phyloP scores from a whole-genome alignment of 805 yeast genomes.

The Zygosaccharomyces siamensis region DNA sequence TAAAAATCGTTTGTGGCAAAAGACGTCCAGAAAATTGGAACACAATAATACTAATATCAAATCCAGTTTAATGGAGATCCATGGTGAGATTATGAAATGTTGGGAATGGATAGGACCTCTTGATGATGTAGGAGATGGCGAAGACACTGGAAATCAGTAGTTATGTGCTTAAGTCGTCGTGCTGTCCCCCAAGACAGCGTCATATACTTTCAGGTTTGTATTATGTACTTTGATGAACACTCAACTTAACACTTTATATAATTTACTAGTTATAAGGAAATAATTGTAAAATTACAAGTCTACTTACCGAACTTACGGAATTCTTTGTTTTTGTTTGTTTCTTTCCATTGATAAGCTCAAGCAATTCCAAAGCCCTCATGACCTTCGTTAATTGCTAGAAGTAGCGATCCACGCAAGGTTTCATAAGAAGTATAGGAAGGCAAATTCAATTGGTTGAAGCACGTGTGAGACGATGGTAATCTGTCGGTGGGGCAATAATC shows the following conservation, averaged over 20 bases:
- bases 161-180: too few relatives aligned
- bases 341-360: slow-evolving; percentile 3
- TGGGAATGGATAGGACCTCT: slow-evolving; percentile 75
- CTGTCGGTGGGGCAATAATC: slow-evolving; percentile 83
- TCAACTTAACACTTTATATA: not conserved
- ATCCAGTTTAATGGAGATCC: slow-evolving; percentile 58
- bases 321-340: not conserved
- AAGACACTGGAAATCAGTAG: not conserved
- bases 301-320: too few relatives aligned
- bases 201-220: not conserved
- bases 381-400: slow-evolving; percentile 89
- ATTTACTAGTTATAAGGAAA: not conserved
- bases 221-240: not conserved
- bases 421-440: slow-evolving; percentile 93
- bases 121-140: not conserved
- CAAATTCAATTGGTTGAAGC: slow-evolving; percentile 90
- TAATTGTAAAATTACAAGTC: not conserved
- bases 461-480: slow-evolving; percentile 92
- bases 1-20: slow-evolving; percentile 53
- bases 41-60: slow-evolving; percentile 56
- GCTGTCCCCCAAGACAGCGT: not conserved
- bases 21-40: slow-evolving; percentile 53
- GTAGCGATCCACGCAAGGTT: slow-evolving; percentile 69
- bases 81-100: slow-evolving; percentile 82
- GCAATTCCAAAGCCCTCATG: slow-evolving; percentile 84